Base-by-base conservation (phyloP, 1,284 basidiomycete genomes). In the Cutaneotrichosporon cutaneum region DNA sequence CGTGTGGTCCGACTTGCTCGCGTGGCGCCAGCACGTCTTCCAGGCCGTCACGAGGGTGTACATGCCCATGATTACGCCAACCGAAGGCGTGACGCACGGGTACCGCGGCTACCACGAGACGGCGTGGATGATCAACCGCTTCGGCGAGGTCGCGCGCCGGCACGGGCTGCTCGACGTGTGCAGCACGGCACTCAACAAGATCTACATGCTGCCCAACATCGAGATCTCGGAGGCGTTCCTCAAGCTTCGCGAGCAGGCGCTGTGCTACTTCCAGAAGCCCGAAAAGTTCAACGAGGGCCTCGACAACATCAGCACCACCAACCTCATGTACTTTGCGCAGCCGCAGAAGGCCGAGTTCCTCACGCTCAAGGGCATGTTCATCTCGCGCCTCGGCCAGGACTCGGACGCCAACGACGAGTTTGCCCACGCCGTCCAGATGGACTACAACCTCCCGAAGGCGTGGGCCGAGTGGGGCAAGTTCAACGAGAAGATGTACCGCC, bases 81-180 rank as follows among this genome's bases (percentile, higher is more conserved):
- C 72, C 27, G 80, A 81, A 58, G 81, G 82, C 30, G 81, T 81
- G 39, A 98, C 94, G 2, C 92, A 88, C 74, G 96, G 95, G 5
- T 99, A 94, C 79, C 86, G 97, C 59, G 97, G 96, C n/a, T 99
- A 93, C 78, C 97, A 99, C 76, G 96, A 99, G 83, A 99, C 94
- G 0, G 96, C 96, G 4, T 99, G 96, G 97, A 99, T 98, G 78
- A 98, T 99, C 83, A 99, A 99, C 78, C 89, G 96, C 10, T 99
- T 99, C 75, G 97, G 97, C n/a, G 96, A 99, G 77, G 94, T 98
- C 59, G 95, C 97, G 27, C 85, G 96, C 63, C 97, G 99, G 81
- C 96, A 99, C 74, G 91, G 95, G 66, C 84, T 99, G 11, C 85
- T 94, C 56, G 95, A 99, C 58, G 95, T 97, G 57, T 99, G 97